Evolutionary conservation across 768 basidiomycete species (phyloP), one percentile per base, ranked within the genome.

Genomic region (Collybia nuda): DNA sequence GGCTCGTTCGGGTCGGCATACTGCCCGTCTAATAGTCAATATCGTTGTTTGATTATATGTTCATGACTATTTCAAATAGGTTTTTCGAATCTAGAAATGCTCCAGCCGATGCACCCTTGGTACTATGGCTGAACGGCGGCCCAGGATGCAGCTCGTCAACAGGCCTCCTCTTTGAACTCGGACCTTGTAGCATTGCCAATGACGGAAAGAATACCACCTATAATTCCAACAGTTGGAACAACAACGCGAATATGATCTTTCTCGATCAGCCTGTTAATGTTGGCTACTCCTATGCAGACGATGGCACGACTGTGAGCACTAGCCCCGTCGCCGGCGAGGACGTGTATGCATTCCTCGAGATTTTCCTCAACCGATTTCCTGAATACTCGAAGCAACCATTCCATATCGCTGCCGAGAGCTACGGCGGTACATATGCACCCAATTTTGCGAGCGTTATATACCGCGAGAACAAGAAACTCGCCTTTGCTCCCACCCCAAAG

Each of bases 81-180:
- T 93, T 92, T 79, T 93, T 98, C 58, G 95, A 97, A 69, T 82
- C 88, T 1, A 78, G 94, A 29, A 73, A 70, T 47, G 76, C 81
- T 15, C 94, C 96, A 0, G 69, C 78, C 44, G 74, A 82, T 46
- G 93, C 89, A 5, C 95, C 94, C 3, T 77, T 98, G 2, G 77
- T 95, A 7, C 74, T 97, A 41, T 97, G 95, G 95, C 74, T 92
- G n/a, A 92, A 91, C 56, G 90, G 90, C 28, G 86, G 87, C 11
- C 85, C 84, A 18, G 81, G 84, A 7, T 85, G 83, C 69, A 84
- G 81, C 48, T 87, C 84, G 6, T 82, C 85, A 8, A 88, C 90
- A 1, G 95, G 95, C 8, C 79, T 97, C 19, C 74, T 98, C 14
- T 92, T 96, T 58, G 94, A 98, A 63, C 84, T 96, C 18, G 96